Percentiles rank a stretch among this genome's conserved stretches.
These are phyloP conservation scores for Wickerhamiella infanticola DNA, from an alignment of 1,139 yeast genomes.

Conservation along the genomic window DNA sequence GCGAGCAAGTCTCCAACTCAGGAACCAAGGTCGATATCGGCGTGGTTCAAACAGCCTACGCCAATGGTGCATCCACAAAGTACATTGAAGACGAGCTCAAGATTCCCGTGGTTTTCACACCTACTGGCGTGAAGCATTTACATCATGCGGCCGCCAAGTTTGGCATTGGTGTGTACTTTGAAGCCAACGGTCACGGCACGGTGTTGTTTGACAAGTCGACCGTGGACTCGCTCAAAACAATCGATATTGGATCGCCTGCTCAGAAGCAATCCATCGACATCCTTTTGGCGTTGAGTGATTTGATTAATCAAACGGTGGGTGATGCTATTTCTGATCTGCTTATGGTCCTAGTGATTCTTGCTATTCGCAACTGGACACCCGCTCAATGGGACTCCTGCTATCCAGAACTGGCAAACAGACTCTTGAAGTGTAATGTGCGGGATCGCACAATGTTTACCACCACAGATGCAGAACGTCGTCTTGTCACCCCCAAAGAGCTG, in stretches of 20 bases:
- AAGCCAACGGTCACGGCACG: slow-evolving; percentile 99
- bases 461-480: slow-evolving; percentile 76
- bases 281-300: slow-evolving; percentile 41
- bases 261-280: slow-evolving; percentile 34
- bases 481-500: slow-evolving; percentile 62
- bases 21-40: slow-evolving; percentile 39
- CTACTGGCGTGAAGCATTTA: slow-evolving; percentile 92
- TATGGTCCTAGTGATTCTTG: slow-evolving; percentile 52
- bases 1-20: slow-evolving; percentile 25
- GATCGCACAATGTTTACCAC: slow-evolving; percentile 71
- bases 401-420: slow-evolving; percentile 70
- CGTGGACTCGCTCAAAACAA: slow-evolving; percentile 25
- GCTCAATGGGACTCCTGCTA: slow-evolving; percentile 64
- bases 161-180: slow-evolving; percentile 89
- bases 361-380: slow-evolving; percentile 43
- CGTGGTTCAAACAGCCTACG: slow-evolving; percentile 94
- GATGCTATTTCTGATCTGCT: slow-evolving; percentile 88
- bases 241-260: slow-evolving; percentile 23
- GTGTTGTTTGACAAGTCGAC: slow-evolving; percentile 59
- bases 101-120: slow-evolving; percentile 75
- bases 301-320: slow-evolving; percentile 93
- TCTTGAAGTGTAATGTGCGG: slow-evolving; percentile 66
- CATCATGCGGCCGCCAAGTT: slow-evolving; percentile 76
- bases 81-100: slow-evolving; percentile 47
- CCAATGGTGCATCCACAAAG: slow-evolving; percentile 80